Percentiles rank a stretch among this genome's conserved stretches.
Evolutionary conservation across 2,329 filamentous ascomycete species (phyloP).

Genomic region (Pseudonectria buxi): DNA sequence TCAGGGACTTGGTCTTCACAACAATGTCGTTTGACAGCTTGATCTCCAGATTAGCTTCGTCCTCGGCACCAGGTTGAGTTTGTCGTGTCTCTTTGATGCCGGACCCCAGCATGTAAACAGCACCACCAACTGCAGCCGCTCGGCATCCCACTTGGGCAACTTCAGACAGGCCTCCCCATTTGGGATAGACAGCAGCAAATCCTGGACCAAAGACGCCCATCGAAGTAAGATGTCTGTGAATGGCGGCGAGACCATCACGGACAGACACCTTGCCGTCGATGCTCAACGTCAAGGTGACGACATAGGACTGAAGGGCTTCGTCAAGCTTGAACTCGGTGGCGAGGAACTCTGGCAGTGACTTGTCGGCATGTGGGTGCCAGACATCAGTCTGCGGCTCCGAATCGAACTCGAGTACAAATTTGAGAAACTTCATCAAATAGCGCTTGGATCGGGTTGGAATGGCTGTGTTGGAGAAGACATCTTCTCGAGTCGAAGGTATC

Average conservation of each 20-base stretch:
- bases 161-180: constrained; percentile 88
- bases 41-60: constrained; percentile 33
- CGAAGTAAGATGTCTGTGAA: constrained; percentile 75
- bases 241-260: constrained; percentile 59
- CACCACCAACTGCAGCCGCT: constrained; percentile 83
- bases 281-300: constrained; percentile 65
- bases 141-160: constrained; percentile 87
- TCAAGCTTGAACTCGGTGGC: constrained; percentile 61
- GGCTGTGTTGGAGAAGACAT: constrained; percentile 72
- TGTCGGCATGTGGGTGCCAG: constrained; percentile 52
- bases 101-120: constrained; percentile 78
- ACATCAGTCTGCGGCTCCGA: constrained; percentile 44
- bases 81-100: constrained; percentile 42
- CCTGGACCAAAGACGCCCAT: constrained; percentile 83
- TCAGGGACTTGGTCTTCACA: constrained; percentile 48
- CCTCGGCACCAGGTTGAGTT: constrained; percentile 8
- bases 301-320: constrained; percentile 54
- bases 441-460: constrained; percentile 79
- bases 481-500: constrained; percentile 84
- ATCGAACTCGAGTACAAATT: constrained; percentile 72
- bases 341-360: constrained; percentile 53
- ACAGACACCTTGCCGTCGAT: constrained; percentile 57
- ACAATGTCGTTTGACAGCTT: constrained; percentile 50
- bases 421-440: constrained; percentile 85
- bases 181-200: constrained; percentile 83